Base-by-base conservation (phyloP, 306 rosid species). In the Citrullus mucosospermus region DNA sequence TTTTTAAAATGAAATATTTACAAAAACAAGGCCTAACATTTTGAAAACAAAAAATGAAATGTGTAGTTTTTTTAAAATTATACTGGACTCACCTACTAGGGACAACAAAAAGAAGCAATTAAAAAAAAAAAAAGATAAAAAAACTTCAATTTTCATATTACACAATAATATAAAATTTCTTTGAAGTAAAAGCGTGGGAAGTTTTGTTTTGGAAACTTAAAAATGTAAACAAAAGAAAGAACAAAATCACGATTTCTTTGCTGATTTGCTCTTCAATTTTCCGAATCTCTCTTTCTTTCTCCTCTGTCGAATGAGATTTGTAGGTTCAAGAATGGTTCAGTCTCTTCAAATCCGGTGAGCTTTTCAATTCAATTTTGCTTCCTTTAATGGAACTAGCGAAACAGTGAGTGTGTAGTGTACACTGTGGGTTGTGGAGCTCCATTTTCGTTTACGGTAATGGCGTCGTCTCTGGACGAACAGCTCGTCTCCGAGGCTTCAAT, bases 371-470 rank as follows among this genome's bases (percentile, higher is more conserved):
- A 68, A 43, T n/a, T 68, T 54, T n/a, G 53, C 36, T 75, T 75
- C 11, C 20, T 41, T 7, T 39, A 76, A 53, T 76, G 78, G 70
- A 34, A 58, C 25, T 36, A 22, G 55, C 9, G 22, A 79, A 81
- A 46, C 79, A 48, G 79, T 8, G 62, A 34, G 78, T 60, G 53
- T 12, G 54, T 48, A 48, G 54, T 48, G 41, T 46, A 48, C 32
- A 6, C 38, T 61, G 54, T 70, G 46, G 65, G 38, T 38, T 57
- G 48, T 66, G 46, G 57, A 51, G 80, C 81, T 74, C 77, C 79
- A 22, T 60, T 80, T 81, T 91, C 91, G 96, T 89, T 41, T 79
- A 77, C 89, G 73, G 92, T 83, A 82, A 90, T 88, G 90, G 85
- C 89, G 90, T 87, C 92, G 86, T 86, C 85, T 6, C 75, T 85